Evolutionary conservation across 1,284 basidiomycete genomes (phyloP).

Genomic region (Cryptococcus deneoformans): DNA sequence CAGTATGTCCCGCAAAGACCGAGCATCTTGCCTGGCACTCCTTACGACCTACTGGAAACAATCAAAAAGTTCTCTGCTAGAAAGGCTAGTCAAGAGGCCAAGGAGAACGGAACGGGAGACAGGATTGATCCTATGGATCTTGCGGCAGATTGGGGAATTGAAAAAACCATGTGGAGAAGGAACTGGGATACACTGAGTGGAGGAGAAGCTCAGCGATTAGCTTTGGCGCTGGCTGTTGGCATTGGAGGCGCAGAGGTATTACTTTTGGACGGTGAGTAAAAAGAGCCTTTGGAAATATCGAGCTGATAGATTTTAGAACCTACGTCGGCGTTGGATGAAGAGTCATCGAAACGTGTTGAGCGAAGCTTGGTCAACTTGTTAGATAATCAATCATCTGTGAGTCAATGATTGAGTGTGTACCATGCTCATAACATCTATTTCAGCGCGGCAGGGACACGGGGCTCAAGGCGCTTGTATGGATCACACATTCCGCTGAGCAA

Average conservation of each 20-base stretch:
- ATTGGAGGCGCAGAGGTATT: slow-evolving; percentile 71
- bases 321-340: slow-evolving; percentile 77
- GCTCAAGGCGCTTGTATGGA: slow-evolving; percentile 75
- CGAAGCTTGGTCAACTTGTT: slow-evolving; percentile 59
- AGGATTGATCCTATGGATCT: slow-evolving; percentile 56
- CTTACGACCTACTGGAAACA: slow-evolving; percentile 64
- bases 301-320: slow-evolving; percentile 59
- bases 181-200: slow-evolving; percentile 75
- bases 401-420: background rate
- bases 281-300: background rate
- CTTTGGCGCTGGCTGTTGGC: slow-evolving; percentile 68
- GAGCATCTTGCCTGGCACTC: slow-evolving; percentile 74
- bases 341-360: slow-evolving; percentile 64
- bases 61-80: slow-evolving; percentile 55
- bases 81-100: background rate
- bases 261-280: slow-evolving; percentile 70
- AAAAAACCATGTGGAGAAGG: slow-evolving; percentile 67
- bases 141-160: slow-evolving; percentile 66
- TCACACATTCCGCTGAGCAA: slow-evolving; percentile 80
- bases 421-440: too few species aligned
- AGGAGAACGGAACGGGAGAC: slow-evolving; percentile 12
- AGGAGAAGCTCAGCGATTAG: slow-evolving; percentile 78
- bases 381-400: slow-evolving; percentile 8
- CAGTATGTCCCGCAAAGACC: slow-evolving; percentile 82
- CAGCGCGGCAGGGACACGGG: slow-evolving; percentile 17